Evolutionary conservation across 2,329 filamentous ascomycete species (phyloP).

Genomic region (Phyllosticta citriasiana): DNA sequence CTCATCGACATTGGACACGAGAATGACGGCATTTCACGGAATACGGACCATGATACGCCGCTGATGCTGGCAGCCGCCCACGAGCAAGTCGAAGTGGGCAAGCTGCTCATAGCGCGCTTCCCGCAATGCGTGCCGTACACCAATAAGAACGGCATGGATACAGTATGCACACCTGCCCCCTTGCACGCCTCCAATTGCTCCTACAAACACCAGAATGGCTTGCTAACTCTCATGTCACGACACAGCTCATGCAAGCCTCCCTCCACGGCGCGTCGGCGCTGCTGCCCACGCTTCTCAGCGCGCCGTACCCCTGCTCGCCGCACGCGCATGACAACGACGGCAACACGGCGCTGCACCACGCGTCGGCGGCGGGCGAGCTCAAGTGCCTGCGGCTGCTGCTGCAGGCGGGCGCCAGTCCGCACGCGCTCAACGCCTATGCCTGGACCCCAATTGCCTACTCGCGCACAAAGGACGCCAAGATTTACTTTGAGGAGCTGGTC

Average conservation of each 20-base stretch:
- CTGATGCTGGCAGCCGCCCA: slow-evolving; percentile 65
- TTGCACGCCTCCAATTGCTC: background rate
- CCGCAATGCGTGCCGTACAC: slow-evolving; percentile 53
- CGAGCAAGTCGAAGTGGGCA: slow-evolving; percentile 64
- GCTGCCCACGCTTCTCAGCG: slow-evolving; percentile 26
- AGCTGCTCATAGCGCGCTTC: slow-evolving; percentile 56
- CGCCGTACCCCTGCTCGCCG: slow-evolving; percentile 20
- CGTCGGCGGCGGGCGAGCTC: slow-evolving; percentile 69
- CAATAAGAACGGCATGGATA: slow-evolving; percentile 61
- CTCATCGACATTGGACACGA: slow-evolving; percentile 71
- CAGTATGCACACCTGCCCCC: slow-evolving; percentile 35
- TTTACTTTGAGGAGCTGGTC: slow-evolving; percentile 71
- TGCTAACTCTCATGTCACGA: background rate
- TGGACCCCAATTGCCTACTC: slow-evolving; percentile 82
- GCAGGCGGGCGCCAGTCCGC: slow-evolving; percentile 65
- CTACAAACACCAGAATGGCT: background rate
- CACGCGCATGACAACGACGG: slow-evolving; percentile 52
- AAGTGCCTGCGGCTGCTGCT: slow-evolving; percentile 68
- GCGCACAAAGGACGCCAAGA: slow-evolving; percentile 71
- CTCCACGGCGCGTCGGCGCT: slow-evolving; percentile 35
- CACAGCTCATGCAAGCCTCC: slow-evolving; percentile 31
- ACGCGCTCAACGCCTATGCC: slow-evolving; percentile 61
- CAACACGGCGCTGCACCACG: slow-evolving; percentile 84
- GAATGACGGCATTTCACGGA: slow-evolving; percentile 59
- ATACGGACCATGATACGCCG: slow-evolving; percentile 70